These are phyloP conservation scores for Candida namnaoensis DNA, from an alignment of 805 yeast genomes.

Conservation along the genomic window DNA sequence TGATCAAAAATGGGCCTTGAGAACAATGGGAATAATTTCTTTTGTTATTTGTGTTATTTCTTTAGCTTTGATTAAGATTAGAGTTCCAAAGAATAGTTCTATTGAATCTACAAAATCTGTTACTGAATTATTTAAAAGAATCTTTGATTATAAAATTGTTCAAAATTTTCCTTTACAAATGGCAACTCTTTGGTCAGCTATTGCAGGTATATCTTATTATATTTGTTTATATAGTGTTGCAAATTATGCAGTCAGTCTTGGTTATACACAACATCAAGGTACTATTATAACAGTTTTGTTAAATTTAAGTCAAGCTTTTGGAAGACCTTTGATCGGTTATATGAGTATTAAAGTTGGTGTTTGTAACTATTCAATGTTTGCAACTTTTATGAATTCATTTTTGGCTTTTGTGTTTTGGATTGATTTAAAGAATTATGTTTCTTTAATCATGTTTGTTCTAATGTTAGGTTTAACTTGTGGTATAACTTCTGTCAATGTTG, in stretches of 20 bases:
- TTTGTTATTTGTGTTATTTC: slow-evolving; percentile 30
- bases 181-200: slow-evolving; percentile 27
- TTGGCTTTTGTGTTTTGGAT: slow-evolving; percentile 42
- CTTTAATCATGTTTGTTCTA: slow-evolving; percentile 31
- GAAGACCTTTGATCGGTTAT: slow-evolving; percentile 40
- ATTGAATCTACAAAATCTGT: slow-evolving; percentile 7
- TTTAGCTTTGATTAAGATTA: slow-evolving; percentile 33
- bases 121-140: slow-evolving; percentile 14
- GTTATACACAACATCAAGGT: slow-evolving; percentile 33
- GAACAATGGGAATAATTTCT: slow-evolving; percentile 33
- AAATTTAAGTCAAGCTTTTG: slow-evolving; percentile 37
- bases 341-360: slow-evolving; percentile 37
- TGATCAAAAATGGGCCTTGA: slow-evolving; percentile 36
- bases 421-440: slow-evolving; percentile 30
- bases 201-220: slow-evolving; percentile 30
- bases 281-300: slow-evolving; percentile 35
- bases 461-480: slow-evolving; percentile 37
- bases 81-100: slow-evolving; percentile 23
- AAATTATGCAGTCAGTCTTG: slow-evolving; percentile 37
- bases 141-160: slow-evolving; percentile 25
- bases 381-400: slow-evolving; percentile 26
- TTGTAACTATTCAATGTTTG: slow-evolving; percentile 31
- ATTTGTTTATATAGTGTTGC: slow-evolving; percentile 38
- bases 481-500: slow-evolving; percentile 32
- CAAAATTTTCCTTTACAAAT: slow-evolving; percentile 22